Evolutionary conservation across 1,284 basidiomycete genomes (phyloP).

Genomic region (Trametes hirsuta): DNA sequence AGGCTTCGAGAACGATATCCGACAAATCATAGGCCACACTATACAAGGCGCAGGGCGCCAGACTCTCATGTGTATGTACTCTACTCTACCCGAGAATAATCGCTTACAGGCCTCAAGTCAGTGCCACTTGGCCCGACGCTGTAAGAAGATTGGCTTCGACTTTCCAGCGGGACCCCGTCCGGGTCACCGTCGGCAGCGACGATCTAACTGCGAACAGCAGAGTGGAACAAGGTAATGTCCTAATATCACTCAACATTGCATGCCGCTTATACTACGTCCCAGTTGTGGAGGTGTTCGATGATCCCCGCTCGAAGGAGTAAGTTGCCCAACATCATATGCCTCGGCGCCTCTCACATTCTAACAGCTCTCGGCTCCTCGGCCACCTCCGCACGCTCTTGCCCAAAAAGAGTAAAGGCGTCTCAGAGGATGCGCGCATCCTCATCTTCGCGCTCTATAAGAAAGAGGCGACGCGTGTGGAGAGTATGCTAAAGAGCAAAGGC

Average conservation of each 20-base stretch:
- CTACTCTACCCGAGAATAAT: not conserved
- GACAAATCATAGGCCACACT: constrained; percentile 85
- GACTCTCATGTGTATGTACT: constrained; percentile 87
- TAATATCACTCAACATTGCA: not conserved
- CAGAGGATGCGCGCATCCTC: constrained; percentile 75
- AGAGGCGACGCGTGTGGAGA: constrained; percentile 90
- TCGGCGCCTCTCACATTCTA: not conserved
- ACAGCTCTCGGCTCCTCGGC: constrained; percentile 68
- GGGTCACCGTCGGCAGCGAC: constrained; percentile 95
- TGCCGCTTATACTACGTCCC: not conserved
- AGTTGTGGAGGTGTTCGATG: constrained; percentile 89
- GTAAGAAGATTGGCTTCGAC: constrained; percentile 93
- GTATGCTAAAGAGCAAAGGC: constrained; percentile 77
- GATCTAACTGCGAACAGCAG: constrained; percentile 94
- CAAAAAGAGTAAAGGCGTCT: constrained; percentile 59
- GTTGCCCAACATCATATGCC: constrained; percentile 28
- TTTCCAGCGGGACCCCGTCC: constrained; percentile 86
- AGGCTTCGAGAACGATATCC: constrained; percentile 98
- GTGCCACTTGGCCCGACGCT: constrained; percentile 97
- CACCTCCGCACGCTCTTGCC: constrained; percentile 65
- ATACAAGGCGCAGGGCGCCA: constrained; percentile 72
- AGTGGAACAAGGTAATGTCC: constrained; percentile 64
- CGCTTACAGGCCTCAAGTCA: constrained; percentile 57
- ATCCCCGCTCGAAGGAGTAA: constrained; percentile 87
- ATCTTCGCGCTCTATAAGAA: constrained; percentile 99